phyloP scores from a whole-genome alignment of 306 rosid species.

The Castanospermum australe region DNA sequence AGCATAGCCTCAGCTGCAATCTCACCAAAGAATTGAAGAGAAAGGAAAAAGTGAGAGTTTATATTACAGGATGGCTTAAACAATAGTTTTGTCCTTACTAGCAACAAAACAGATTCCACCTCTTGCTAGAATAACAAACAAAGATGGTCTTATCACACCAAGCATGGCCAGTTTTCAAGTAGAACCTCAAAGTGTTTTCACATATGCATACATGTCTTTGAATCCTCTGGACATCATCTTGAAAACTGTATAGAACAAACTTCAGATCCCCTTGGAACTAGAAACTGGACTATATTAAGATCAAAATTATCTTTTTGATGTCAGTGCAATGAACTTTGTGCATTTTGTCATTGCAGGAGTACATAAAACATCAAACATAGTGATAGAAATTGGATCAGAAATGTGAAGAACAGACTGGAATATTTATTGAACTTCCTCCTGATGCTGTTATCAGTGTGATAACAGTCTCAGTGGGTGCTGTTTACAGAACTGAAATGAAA shows the following conservation, averaged over 20 bases:
- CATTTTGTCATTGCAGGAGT: neutral
- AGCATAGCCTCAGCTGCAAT: neutral
- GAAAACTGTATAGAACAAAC: neutral
- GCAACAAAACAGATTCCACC: neutral
- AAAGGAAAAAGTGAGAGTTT: neutral
- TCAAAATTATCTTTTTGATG: neutral
- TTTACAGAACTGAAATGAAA: no score
- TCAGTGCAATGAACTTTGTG: neutral
- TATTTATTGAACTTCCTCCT: no score
- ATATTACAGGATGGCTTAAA: neutral
- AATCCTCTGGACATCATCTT: neutral
- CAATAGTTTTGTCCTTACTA: neutral
- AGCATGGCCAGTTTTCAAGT: neutral
- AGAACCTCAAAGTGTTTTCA: neutral
- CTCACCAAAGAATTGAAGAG: neutral
- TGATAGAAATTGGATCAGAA: no score
- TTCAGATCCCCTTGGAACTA: neutral
- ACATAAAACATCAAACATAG: neutral
- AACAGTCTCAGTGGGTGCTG: no score
- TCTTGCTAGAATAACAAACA: neutral
- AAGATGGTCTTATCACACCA: neutral
- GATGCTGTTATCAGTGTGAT: no score
- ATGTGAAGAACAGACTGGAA: no score
- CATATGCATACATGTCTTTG: neutral
- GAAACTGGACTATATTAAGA: neutral